A percentile compares a stretch with the other conserved stretches of the same genome.
Conservation (phyloP, 2,329 filamentous ascomycete species). For the Aspergillus nomiae region DNA sequence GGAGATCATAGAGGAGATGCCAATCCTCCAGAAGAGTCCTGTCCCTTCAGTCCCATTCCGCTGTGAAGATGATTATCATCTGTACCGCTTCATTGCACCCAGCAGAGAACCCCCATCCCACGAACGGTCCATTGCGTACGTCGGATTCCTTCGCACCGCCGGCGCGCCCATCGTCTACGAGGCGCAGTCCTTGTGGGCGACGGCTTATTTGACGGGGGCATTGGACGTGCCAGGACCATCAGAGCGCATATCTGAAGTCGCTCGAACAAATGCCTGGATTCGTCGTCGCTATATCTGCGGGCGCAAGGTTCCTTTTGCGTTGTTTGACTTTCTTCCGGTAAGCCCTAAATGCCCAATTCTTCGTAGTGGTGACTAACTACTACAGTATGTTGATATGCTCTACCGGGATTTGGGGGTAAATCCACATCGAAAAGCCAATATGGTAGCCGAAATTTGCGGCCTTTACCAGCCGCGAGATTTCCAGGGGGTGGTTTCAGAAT, state of each 20-base stretch:
- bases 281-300: slow-evolving; percentile 36
- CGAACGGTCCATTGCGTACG: slow-evolving; percentile 36
- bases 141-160: slow-evolving; percentile 33
- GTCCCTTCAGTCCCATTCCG: neutral
- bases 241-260: slow-evolving; percentile 33
- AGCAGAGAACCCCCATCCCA: slow-evolving; percentile 26
- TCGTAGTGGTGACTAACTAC: neutral
- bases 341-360: slow-evolving; percentile 8
- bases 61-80: neutral
- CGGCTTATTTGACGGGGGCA: slow-evolving; percentile 28
- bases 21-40: neutral
- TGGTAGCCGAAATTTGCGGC: neutral
- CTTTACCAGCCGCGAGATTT: neutral
- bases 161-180: slow-evolving; percentile 31
- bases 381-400: neutral
- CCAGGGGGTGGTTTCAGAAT: neutral
- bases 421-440: neutral
- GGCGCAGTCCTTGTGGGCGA: slow-evolving; percentile 36
- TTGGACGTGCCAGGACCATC: slow-evolving; percentile 25
- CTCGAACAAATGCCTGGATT: slow-evolving; percentile 36
- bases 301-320: slow-evolving; percentile 30
- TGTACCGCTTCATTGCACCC: slow-evolving; percentile 19
- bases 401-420: neutral
- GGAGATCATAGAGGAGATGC: neutral
- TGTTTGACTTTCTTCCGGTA: slow-evolving; percentile 37